Conservation (phyloP, 306 rosid species). For the Dalbergia oliveri region DNA sequence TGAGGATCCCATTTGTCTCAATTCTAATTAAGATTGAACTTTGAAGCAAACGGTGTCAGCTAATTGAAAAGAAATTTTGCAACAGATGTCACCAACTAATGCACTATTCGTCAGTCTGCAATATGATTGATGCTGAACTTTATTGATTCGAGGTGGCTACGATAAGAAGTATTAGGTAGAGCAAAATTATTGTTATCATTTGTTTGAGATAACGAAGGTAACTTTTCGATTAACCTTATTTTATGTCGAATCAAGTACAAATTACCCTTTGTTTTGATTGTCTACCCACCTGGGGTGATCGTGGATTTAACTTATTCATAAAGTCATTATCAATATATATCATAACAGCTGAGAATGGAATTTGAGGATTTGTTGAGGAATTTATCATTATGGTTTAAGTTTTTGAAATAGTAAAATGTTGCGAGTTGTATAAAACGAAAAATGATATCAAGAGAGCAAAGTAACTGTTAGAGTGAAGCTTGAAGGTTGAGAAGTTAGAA, state of each 20-base stretch:
- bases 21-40: not conserved
- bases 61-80: slow-evolving; percentile 15
- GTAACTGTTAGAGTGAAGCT: slow-evolving; percentile 40
- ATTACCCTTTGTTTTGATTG: not conserved
- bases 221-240: slow-evolving; percentile 16
- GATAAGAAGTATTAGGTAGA: slow-evolving; percentile 35
- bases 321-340: slow-evolving; percentile 9
- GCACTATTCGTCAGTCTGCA: slow-evolving; percentile 31
- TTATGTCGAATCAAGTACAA: slow-evolving; percentile 8
- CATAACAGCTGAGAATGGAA: slow-evolving; percentile 28
- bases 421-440: not conserved
- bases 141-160: slow-evolving; percentile 28
- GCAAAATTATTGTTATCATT: slow-evolving; percentile 14
- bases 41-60: slow-evolving; percentile 33
- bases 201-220: slow-evolving; percentile 5
- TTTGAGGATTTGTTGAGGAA: not conserved
- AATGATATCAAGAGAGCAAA: slow-evolving; percentile 15
- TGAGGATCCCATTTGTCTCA: not conserved
- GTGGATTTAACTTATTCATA: not conserved
- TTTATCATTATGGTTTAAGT: not conserved
- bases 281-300: not conserved
- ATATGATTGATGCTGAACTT: slow-evolving; percentile 39
- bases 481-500: slow-evolving; percentile 25
- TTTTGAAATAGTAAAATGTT: not conserved
- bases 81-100: slow-evolving; percentile 30